Conservation (phyloP, 202 grass and related monocot genomes). For the Musa balbisiana region DNA sequence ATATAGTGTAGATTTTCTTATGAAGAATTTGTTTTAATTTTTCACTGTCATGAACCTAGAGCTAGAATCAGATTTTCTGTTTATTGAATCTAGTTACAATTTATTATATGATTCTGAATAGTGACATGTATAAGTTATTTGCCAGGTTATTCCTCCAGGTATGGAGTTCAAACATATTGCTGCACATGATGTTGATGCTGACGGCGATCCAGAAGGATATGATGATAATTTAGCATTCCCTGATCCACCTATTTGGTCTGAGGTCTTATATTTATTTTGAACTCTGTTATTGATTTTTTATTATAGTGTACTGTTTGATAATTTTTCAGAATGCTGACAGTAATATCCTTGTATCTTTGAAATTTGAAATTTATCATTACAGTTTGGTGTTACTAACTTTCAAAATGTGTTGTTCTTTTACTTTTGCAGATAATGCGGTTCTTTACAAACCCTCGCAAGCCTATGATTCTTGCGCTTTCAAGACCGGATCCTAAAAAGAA, state of each 20-base stretch:
- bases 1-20: not conserved
- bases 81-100: not conserved
- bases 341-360: not conserved
- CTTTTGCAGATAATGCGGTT: conserved; percentile 73
- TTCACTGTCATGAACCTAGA: no score
- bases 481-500: conserved; percentile 83
- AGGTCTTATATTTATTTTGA: conserved; percentile 36
- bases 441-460: conserved; percentile 80
- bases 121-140: conserved; percentile 15
- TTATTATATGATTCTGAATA: not conserved
- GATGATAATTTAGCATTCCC: conserved; percentile 40
- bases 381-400: not conserved
- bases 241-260: conserved; percentile 62
- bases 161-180: conserved; percentile 74
- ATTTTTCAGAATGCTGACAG: not conserved
- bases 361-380: not conserved
- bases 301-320: not conserved
- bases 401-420: conserved; percentile 2
- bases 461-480: conserved; percentile 79
- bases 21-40: not conserved
- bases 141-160: conserved; percentile 67
- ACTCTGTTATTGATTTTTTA: conserved; percentile 5
- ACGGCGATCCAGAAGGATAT: conserved; percentile 42
- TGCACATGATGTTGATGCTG: conserved; percentile 54
- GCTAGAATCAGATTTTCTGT: not conserved